Base-by-base conservation (phyloP, 345 rosid genomes). In the Acer saccharum region DNA sequence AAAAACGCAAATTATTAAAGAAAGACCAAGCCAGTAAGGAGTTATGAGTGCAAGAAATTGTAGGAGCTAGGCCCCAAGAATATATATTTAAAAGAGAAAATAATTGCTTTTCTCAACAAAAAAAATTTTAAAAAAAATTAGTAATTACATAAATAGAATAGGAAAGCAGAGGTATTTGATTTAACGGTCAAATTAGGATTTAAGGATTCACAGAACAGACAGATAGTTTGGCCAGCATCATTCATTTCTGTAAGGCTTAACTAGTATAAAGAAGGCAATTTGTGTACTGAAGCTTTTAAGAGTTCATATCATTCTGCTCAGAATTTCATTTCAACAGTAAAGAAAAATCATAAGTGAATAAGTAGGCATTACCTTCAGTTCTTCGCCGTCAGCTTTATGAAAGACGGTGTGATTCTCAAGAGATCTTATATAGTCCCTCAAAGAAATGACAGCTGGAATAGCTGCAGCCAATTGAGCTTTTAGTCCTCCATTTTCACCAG, bases 351-450 rank as follows among this genome's bases (percentile, higher is more conserved):
- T 48, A 48, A 67, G 9, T 7, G 7, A 41, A 41, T 62, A 48
- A 57, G 25, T 14, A 69, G 64, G 63, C 17, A 58, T 83, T 88
- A 94, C 98, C 90, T 79, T 88, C 71, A 76, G 67, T 83, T 80
- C 88, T 69, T 83, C 81, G 43, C 58, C 74, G 23, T 82, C 81
- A 70, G 79, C 79, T 69, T 81, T 72, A 66, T 69, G 75, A 75
- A 74, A 62, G 79, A 82, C 75, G 72, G 80, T 67, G 80, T 76
- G 90, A 68, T 84, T 86, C 82, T 91, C 98, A 82, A 97, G 80
- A 69, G 95, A 91, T 58, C 80, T 71, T 54, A 97, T 54, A 76
- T 89, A 80, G 48, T 89, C 89, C 79, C 77, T 84, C 81, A 97
- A 81, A 82, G 91, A 84, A 81, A 79, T 72, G 50, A 91, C 81